Base-by-base conservation (phyloP, 441 rosid genomes). In the Metrosideros polymorpha region DNA sequence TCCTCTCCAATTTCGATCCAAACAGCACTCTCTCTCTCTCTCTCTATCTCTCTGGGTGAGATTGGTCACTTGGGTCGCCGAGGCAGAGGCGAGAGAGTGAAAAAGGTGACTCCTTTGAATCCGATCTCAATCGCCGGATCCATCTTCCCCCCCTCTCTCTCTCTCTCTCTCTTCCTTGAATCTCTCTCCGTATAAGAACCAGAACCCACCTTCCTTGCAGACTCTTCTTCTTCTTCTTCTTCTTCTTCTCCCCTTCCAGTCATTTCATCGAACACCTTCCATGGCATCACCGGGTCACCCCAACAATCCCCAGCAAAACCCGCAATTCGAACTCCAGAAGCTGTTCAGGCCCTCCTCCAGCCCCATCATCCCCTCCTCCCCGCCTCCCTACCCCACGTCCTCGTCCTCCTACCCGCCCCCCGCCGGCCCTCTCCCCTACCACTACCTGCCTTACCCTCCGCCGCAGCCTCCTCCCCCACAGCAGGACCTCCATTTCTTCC, bases 331-430 rank as follows among this genome's bases (percentile, higher is more conserved):
- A 43, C 91, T 30, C 50, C 89, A 53, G 75, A 71, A 71, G 79
- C 79, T 71, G 85, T 19, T 82, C 89, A 55, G 57, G 89, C 50
- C 61, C 83, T 47, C 84, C 75, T 15, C 77, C 83, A 42, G 89
- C 39, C 57, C 55, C 32, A 27, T 39, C 83, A 32, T 50, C 32
- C 87, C 91, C 63, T 88, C 57, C 90, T 27, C 85, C 1, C n/a
- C 59, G 1, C 47, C 86, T 7, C 82, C 92, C 14, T 91, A 89
- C 82, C 84, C 93, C 5, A 90, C 94, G 17, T 85, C 92, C 12
- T 91, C 94, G 61, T 92, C 94, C 12, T 94, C 94, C 32, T 94
- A 90, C 75, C 96, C 96, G 89, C 91, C 94, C 18, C 92, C 93
- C 61, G 59, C 93, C 29, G 92, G 93, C 6, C 89, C 97, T 50